Percentiles rank a stretch among this genome's conserved stretches.
These are phyloP conservation scores for Colletotrichum orbiculare DNA, from an alignment of 2,329 filamentous ascomycete genomes.

Conservation along the genomic window DNA sequence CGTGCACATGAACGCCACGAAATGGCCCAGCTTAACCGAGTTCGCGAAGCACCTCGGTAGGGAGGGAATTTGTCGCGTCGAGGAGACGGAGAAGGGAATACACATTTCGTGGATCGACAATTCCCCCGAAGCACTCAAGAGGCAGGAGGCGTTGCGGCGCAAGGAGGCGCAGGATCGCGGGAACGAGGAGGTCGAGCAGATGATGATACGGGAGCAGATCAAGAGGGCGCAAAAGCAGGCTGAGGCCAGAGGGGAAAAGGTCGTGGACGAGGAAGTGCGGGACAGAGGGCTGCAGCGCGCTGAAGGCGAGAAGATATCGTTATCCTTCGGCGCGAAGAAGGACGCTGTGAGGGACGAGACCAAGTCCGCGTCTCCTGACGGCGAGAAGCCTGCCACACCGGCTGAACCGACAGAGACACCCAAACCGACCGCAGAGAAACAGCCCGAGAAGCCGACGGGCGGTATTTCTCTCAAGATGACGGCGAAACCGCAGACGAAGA, in stretches of 20 bases:
- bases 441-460: conserved; percentile 28
- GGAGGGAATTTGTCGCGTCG: conserved; percentile 89
- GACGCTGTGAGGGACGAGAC: conserved; percentile 38
- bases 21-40: conserved; percentile 88
- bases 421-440: not conserved
- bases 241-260: conserved; percentile 55
- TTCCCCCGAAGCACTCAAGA: conserved; percentile 82
- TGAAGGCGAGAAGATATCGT: conserved; percentile 80
- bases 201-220: conserved; percentile 85
- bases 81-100: conserved; percentile 87
- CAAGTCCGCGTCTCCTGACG: conserved; percentile 39
- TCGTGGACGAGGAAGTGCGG: conserved; percentile 52
- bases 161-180: conserved; percentile 90
- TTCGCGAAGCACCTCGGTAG: conserved; percentile 88
- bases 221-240: conserved; percentile 75
- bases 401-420: conserved; percentile 35
- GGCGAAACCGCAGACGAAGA: conserved; percentile 76
- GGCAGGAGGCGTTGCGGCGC: conserved; percentile 82
- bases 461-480: conserved; percentile 73
- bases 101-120: conserved; percentile 93
- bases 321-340: conserved; percentile 69
- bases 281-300: conserved; percentile 66
- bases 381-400: conserved; percentile 36
- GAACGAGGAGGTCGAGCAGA: conserved; percentile 89
- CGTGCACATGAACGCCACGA: conserved; percentile 93